phyloP scores from a whole-genome alignment of 306 rosid genomes.

The Crataegus laevigata region DNA sequence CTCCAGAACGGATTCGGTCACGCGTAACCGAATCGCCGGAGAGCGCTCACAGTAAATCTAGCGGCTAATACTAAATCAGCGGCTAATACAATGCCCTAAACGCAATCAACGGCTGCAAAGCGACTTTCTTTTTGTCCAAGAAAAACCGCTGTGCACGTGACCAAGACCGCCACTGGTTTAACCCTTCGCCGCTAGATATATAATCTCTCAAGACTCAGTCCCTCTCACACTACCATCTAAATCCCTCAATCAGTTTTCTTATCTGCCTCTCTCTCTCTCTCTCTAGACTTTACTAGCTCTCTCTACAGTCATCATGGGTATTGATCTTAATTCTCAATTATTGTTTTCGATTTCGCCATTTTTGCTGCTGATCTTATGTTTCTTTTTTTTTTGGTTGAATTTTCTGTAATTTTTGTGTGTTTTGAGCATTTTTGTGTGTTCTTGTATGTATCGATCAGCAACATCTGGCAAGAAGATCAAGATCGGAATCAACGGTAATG shows the following conservation, averaged over 20 bases:
- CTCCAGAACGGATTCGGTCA: not conserved
- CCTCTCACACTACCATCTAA: not conserved
- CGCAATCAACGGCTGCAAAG: slow-evolving; percentile 22
- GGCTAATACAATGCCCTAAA: slow-evolving; percentile 9
- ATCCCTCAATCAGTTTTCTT: not conserved
- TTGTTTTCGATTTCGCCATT: not conserved
- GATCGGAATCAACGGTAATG: slow-evolving; percentile 81
- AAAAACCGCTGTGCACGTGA: slow-evolving; percentile 6
- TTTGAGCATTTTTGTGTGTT: not conserved
- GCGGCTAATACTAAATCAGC: slow-evolving; percentile 10
- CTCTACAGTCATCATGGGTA: slow-evolving; percentile 31
- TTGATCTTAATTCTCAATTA: not conserved
- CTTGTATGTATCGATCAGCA: slow-evolving; percentile 29
- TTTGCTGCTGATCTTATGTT: too few relatives aligned
- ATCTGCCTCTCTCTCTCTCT: not conserved
- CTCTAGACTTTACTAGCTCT: not conserved
- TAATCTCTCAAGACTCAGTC: too few relatives aligned
- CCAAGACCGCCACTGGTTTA: not conserved
- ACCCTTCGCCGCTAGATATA: not conserved
- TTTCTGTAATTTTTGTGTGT: not conserved
- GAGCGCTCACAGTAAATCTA: not conserved
- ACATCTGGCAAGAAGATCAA: slow-evolving; percentile 57
- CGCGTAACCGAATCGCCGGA: not conserved
- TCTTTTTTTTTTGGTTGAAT: too few relatives aligned
- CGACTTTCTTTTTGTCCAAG: slow-evolving; percentile 31